Evolutionary conservation across 306 rosid species (phyloP), one percentile per base, ranked within the genome.

Genomic region (Comarum palustre): DNA sequence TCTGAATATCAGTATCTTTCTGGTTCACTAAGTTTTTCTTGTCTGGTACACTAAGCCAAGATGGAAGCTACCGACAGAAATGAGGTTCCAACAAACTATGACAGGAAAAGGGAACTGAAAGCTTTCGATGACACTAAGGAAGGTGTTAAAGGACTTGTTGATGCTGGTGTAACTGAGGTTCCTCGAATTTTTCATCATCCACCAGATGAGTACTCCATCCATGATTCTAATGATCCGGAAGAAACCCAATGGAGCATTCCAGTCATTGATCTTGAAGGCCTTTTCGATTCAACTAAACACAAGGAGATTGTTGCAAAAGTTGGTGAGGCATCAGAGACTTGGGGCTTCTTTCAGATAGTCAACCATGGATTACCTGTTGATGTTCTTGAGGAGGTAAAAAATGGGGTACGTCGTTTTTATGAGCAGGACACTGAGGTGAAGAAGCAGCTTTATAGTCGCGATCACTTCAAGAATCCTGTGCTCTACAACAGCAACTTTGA

Each of bases 61-160:
- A 43, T 72, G 67, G 29, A 8, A 24, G 41, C 47, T 12, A 17
- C 58, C 10, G 46, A 10, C 22, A 60, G 3, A 22, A 29, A 22
- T 41, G 62, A 50, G 38, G 46, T 25, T 71, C 61, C 38, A 61
- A 32, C 45, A 0, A 63, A 57, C 8, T 71, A 66, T 20, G 85
- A 82, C 15, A 78, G 82, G 65, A 24, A 31, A n/a, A 84, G 72
- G 10, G 85, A 78, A 38, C 72, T 82, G 12, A 82, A 78, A 66
- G 80, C 58, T 58, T 73, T 73, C 38, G 82, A 78, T 9, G 82
- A 78, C n/a, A 72, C 92, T 3, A 83, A 86, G 64, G 76, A 74
- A 50, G 94, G 90, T 39, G 96, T 88, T 2, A 86, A 88, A 75
- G 90, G 92, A 5, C 87, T 90, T 12, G 85, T 86, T 32, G 97